Evolutionary conservation across 1,139 yeast genomes (phyloP), one percentile per base, ranked within the genome.

Genomic region (Pneumocystis murina): DNA sequence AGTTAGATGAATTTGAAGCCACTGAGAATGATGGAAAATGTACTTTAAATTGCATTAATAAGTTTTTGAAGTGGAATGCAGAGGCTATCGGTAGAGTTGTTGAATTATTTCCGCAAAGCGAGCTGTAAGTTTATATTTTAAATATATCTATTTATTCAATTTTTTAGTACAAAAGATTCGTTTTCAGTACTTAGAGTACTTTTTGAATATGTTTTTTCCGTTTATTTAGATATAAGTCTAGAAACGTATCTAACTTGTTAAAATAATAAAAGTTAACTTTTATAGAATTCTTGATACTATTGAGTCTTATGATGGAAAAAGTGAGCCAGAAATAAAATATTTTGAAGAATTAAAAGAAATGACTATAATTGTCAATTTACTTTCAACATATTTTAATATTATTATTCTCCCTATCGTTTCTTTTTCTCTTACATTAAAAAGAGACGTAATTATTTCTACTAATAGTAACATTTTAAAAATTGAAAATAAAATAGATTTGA

Each of bases 51-150:
- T 76, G 78, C 55, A 84, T 87, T 2, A 92, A 88, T 69, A 76
- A 79, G 0, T 80, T 88, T 65, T 76, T 90, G 59, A 84, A 84
- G 68, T 82, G 88, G 39, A 80, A 86, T 3, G 87, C 90, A 39
- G 97, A 91, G 73, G 81, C 92, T 0, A 78, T 89, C 6, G 86
- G 95, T 2, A 79, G 97, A 70, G 78, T 86, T 6, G 80, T 88
- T 70, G 96, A 89, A 70, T 75, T 91, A 63, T 79, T 84, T 0
- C 88, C 95, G 0, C 71, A 74, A 6, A 73, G 75, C 28, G 84
- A 81, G 67, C 78, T 87, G 6, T 58, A 58, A 30, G 60, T 20
- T 40, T 38, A 38, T 17, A 24, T 58, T 58, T 38, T 30, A 20
- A 12, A 10, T 54, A 2, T 16, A 38, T 58, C 7, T 58, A 28